These are phyloP conservation scores for Amylostereum areolatum DNA, from an alignment of 1,284 basidiomycete genomes.

Conservation along the genomic window DNA sequence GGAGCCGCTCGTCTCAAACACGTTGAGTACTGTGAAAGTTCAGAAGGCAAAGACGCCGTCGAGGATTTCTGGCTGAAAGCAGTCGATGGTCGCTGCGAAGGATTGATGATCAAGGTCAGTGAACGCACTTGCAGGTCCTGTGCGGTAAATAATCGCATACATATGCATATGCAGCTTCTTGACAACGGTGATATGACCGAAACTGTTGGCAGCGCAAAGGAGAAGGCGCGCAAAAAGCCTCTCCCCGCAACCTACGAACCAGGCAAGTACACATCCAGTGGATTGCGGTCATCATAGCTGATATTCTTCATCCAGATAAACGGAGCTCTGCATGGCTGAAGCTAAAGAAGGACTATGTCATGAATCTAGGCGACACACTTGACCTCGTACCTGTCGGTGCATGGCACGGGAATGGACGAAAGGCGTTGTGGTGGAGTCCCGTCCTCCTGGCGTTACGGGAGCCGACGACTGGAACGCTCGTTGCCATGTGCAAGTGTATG, in stretches of 20 bases:
- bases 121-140: slow-evolving; percentile 11
- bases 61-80: slow-evolving; percentile 78
- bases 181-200: slow-evolving; percentile 42
- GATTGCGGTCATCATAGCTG: neutral
- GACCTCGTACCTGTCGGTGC: slow-evolving; percentile 76
- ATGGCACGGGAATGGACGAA: slow-evolving; percentile 92
- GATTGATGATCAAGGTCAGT: slow-evolving; percentile 88
- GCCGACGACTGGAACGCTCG: slow-evolving; percentile 57
- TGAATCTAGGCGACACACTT: slow-evolving; percentile 56
- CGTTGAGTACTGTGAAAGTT: slow-evolving; percentile 74
- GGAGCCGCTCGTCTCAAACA: slow-evolving; percentile 68
- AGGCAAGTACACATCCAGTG: slow-evolving; percentile 30
- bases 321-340: slow-evolving; percentile 78
- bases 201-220: slow-evolving; percentile 28
- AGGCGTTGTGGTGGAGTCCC: slow-evolving; percentile 91
- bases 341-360: slow-evolving; percentile 78
- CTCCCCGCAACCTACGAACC: slow-evolving; percentile 90
- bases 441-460: slow-evolving; percentile 84
- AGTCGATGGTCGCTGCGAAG: slow-evolving; percentile 82
- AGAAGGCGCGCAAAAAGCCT: slow-evolving; percentile 54
- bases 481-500: slow-evolving; percentile 88
- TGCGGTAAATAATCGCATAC: slow-evolving; percentile 11
- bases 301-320: slow-evolving; percentile 41
- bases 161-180: slow-evolving; percentile 41
- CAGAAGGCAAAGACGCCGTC: slow-evolving; percentile 55